Base-by-base conservation (phyloP, 495 filamentous ascomycete genomes). In the Tricharina praecox region DNA sequence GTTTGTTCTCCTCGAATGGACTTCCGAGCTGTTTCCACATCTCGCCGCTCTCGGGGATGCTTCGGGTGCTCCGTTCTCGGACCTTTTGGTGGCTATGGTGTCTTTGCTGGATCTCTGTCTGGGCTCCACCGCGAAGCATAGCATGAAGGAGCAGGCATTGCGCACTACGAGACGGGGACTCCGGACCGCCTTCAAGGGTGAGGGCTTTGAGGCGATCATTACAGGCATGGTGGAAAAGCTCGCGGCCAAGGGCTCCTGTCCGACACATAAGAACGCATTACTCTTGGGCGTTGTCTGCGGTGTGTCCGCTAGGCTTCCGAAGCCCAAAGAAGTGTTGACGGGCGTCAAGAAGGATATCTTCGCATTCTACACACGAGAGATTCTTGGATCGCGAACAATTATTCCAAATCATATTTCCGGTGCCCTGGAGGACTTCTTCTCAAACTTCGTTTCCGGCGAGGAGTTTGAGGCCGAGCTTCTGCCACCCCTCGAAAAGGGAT, bases 1-100 rank as follows among this genome's bases (percentile, higher is more conserved):
- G 1, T 87, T 94, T 55, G 82, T 93, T n/a, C 67, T 97, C 51
- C 67, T 88, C 10, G 82, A 88, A 58, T 97, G 86, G 90, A 83
- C 33, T 4, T 32, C 41, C 4, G 58, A 56, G 34, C 21, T 61
- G 10, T 48, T 60, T 19, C 23, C 24, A 13, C 30, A 25, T 4
- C 15, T 47, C 4, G 25, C 44, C n/a, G 11, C 25, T n/a, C 10
- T 15, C 8, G 16, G 15, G 1, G 44, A 47, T 15, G 23, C 16
- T 25, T 3, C 24, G n/a, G 28, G 8, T 23, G 25, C 54, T 2
- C 40, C 41, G 16, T 41, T 61, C 21, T 48, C 58, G 11, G 47
- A 52, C 33, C 21, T 61, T 10, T 18, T 61, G 2, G 23, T 36
- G 13, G 54, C 53, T 9, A 54, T 47, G 35, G 53, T 52, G 15